phyloP scores from a whole-genome alignment of 2,329 filamentous ascomycete genomes.

The Sarocladium oryzae region DNA sequence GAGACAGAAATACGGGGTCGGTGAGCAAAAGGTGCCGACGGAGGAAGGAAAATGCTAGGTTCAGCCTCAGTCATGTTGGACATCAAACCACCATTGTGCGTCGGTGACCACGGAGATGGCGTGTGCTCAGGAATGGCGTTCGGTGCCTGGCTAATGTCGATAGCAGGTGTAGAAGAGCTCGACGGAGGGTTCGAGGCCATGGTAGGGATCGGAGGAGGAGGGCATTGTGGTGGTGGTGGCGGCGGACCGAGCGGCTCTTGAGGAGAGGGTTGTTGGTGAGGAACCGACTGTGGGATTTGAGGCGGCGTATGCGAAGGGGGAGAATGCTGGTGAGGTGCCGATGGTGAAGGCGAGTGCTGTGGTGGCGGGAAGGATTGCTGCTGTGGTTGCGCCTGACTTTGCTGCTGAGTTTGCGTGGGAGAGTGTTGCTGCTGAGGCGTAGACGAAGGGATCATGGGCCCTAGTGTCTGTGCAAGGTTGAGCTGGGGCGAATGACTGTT shows the following conservation, averaged over 20 bases:
- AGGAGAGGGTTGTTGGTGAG: constrained; percentile 13
- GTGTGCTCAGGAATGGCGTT: constrained; percentile 5
- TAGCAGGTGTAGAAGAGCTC: constrained; percentile 46
- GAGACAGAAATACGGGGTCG: constrained; percentile 41
- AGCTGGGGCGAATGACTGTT: constrained; percentile 27
- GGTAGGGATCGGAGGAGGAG: constrained; percentile 50
- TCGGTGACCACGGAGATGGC: constrained; percentile 4
- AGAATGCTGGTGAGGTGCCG: constrained; percentile 13
- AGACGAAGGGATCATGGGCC: constrained; percentile 3
- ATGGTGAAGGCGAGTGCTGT: constrained; percentile 16
- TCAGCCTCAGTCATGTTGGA: constrained; percentile 3
- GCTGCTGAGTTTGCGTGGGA: constrained; percentile 12
- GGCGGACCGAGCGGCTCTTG: constrained; percentile 20
- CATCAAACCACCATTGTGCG: not conserved
- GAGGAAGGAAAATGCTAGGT: constrained; percentile 23
- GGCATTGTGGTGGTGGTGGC: constrained; percentile 25
- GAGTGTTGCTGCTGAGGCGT: constrained; percentile 17
- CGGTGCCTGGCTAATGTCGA: constrained; percentile 9
- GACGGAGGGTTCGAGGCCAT: constrained; percentile 90
- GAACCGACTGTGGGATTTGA: constrained; percentile 13
- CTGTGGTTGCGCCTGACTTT: constrained; percentile 12
- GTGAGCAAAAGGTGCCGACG: constrained; percentile 31
- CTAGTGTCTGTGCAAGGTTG: constrained; percentile 14
- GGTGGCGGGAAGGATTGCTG: constrained; percentile 4
- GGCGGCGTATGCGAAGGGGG: constrained; percentile 11